Evolutionary conservation across 225 moss, liverwort and hornwort species (phyloP).

Genomic region (Marchantia paleacea): DNA sequence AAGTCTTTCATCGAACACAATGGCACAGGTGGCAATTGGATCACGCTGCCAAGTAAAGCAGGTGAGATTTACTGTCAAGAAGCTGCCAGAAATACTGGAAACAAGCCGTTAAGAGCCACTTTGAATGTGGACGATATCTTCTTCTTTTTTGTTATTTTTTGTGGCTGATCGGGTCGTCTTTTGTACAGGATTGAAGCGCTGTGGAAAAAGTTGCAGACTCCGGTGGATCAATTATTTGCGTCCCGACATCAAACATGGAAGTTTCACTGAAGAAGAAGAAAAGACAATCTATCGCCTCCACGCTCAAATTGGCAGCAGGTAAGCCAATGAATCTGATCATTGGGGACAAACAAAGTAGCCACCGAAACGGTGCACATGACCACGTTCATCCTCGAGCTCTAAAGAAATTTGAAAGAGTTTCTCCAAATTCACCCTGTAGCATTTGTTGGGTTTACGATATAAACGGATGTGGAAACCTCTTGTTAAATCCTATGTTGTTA

Average conservation of each 20-base stretch:
- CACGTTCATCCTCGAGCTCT: not conserved
- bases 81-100: not conserved
- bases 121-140: not conserved
- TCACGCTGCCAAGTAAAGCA: constrained; percentile 37
- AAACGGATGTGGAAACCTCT: too few relatives aligned
- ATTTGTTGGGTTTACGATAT: too few relatives aligned
- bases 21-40: constrained; percentile 45
- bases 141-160: not conserved
- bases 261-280: constrained; percentile 41
- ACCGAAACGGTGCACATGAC: too few relatives aligned
- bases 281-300: constrained; percentile 27
- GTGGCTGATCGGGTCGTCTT: not conserved
- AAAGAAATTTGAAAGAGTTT: not conserved
- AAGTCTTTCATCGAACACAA: constrained; percentile 29
- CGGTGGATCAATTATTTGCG: constrained; percentile 47
- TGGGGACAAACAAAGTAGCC: not conserved
- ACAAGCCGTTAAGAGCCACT: not conserved
- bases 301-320: constrained; percentile 32
- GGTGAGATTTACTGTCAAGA: constrained; percentile 9
- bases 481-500: too few relatives aligned
- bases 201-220: constrained; percentile 45
- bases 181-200: constrained; percentile 34
- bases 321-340: not conserved
- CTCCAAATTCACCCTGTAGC: too few relatives aligned
- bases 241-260: constrained; percentile 43